Evolutionary conservation across 169 alveolate genomes (phyloP), one percentile per base, ranked within the genome.

Genomic region (Plasmodium inui): DNA sequence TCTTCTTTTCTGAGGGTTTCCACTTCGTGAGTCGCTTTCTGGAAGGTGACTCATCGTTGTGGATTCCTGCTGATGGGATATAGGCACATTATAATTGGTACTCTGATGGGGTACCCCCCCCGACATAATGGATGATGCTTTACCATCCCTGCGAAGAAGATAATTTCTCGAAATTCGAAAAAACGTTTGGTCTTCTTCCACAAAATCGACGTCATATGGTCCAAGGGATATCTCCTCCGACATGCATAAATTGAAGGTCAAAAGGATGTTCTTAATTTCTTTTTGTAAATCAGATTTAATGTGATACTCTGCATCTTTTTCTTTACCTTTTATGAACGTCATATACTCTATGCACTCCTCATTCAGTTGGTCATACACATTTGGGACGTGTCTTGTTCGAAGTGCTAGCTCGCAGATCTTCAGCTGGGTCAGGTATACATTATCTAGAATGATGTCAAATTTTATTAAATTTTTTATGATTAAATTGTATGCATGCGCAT

Each of bases 311-410:
- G 70, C 12, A 3, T 28, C 50, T 74, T 86, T 86, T 12, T 74
- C 82, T 76, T 86, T 86, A 50, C 39, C 67, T 86, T 55, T 86
- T 30, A 86, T 74, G 41, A 9, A 86, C 74, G 55, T 53, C 71
- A 86, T 74, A 76, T 86, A 86, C 22, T 86, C 93, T 22, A 32
- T 32, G 61, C 88, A 86, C 80, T 86, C 93, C 30, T 2, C 44
- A 26, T 86, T 70, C 55, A 93, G 30, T 19, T 44, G n/a, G 19
- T 71, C 67, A 44, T 85, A 82, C 14, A 84, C 85, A 90, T 90
- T 90, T 9, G 95, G 95, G 1, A 90, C 95, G 41, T 90, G 95
- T 46, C 53, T 57, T 1, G 90, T 88, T 78, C 94, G 81, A 19
- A 93, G 39, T 12, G 93, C 70, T 5, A 89, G 39, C 67, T 93